Evolutionary conservation across 192 early-diverging fungal species (phyloP).

Genomic region (Powellomyces hirtus): DNA sequence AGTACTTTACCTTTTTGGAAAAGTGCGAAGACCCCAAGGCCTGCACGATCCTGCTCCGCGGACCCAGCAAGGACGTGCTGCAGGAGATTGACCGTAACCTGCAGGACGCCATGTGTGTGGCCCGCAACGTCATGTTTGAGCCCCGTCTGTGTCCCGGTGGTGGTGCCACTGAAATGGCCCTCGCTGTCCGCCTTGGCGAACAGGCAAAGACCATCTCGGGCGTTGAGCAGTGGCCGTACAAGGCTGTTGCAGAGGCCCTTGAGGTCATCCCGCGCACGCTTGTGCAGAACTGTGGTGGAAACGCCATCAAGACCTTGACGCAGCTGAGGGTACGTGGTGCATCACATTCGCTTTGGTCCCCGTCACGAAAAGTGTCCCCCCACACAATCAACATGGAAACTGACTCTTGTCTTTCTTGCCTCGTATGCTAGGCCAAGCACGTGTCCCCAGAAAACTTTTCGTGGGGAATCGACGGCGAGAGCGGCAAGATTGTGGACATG

Average conservation of each 20-base stretch:
- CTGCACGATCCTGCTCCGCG: slow-evolving; percentile 95
- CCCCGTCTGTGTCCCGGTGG: slow-evolving; percentile 92
- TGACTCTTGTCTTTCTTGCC: neutral
- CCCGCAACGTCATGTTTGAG: slow-evolving; percentile 96
- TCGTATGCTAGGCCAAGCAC: slow-evolving; percentile 77
- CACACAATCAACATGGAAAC: neutral
- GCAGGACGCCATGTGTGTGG: slow-evolving; percentile 98
- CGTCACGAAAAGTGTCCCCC: neutral
- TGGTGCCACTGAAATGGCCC: slow-evolving; percentile 97
- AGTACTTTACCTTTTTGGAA: slow-evolving; percentile 96
- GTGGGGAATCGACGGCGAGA: slow-evolving; percentile 94
- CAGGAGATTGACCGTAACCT: slow-evolving; percentile 98
- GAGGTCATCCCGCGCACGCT: slow-evolving; percentile 98
- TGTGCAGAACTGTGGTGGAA: slow-evolving; percentile 98
- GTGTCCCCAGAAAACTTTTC: slow-evolving; percentile 73
- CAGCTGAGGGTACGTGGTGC: slow-evolving; percentile 63
- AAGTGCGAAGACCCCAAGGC: slow-evolving; percentile 96
- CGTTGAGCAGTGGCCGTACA: slow-evolving; percentile 96
- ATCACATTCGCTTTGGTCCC: neutral
- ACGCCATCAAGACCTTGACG: slow-evolving; percentile 95
- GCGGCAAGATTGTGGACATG: slow-evolving; percentile 94
- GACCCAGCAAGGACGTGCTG: slow-evolving; percentile 95
- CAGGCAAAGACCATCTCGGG: slow-evolving; percentile 88
- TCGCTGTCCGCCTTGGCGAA: slow-evolving; percentile 84
- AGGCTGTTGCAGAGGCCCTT: slow-evolving; percentile 89